Evolutionary conservation across 208 protist genomes (phyloP), one percentile per base, ranked within the genome.

Genomic region (Herpetomonas samuelpessoai): DNA sequence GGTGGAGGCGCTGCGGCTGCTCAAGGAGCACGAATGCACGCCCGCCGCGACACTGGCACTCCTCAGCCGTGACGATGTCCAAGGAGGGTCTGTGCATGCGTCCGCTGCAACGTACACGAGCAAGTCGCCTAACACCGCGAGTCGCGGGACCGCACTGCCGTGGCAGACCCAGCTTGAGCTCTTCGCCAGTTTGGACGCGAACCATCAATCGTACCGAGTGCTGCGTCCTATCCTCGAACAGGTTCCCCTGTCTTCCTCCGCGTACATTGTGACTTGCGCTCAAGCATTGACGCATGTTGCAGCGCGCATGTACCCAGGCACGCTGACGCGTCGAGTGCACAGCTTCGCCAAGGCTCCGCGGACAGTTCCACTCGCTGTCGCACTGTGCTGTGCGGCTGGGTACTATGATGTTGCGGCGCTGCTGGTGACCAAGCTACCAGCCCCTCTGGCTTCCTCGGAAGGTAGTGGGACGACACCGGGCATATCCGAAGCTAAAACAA

Each of bases 241-340:
- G 1, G 54, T 92, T 2, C 80, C 81, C 0, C 26, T 16, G 1
- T 35, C 68, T 6, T 53, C 71, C 24, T 58, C 76, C 1, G 55
- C 61, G 29, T 57, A 49, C 30, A 66, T 83, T 54, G 44, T 77
- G 25, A 10, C 78, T 1, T 38, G 67, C 41, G 35, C 68, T 7
- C 29, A 30, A 19, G 71, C 74, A 46, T 63, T 90, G 49, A 57
- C 45, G 10, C 35, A 50, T 30, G 52, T 50, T 10, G 77, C 57
- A 10, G 50, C 54, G 12, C 65, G 70, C 28, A 93, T 93, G 86
- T 90, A 80, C 59, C 28, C 80, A 16, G 86, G 78, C 24, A 84
- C 86, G 19, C 46, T 83, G 6, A 76, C 77, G 26, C 66, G 77
- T 1, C 66, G 77, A 24, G 61, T 73, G 18, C 62, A 65, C 45